Evolutionary conservation across 1,284 basidiomycete genomes (phyloP).

Genomic region (Fomes fomentarius): DNA sequence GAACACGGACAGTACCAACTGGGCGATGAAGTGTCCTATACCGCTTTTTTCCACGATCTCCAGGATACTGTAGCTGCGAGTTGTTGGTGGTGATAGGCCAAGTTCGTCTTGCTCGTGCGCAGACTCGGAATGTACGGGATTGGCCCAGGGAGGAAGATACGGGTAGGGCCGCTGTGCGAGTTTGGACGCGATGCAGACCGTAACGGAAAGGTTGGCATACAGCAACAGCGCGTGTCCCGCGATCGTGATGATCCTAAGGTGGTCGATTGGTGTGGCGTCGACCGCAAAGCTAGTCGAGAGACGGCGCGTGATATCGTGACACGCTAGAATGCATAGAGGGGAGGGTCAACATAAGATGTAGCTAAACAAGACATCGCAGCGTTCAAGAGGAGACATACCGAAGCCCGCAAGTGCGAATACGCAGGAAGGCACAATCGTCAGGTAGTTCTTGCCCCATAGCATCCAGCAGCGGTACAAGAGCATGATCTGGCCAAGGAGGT

Average conservation of each 20-base stretch:
- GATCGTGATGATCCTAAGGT: constrained; percentile 4
- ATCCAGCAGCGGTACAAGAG: constrained; percentile 45
- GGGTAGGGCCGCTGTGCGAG: constrained; percentile 33
- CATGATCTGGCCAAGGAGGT: constrained; percentile 41
- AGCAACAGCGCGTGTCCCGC: constrained; percentile 39
- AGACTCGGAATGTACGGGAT: neutral
- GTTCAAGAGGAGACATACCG: constrained; percentile 24
- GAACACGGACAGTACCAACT: constrained; percentile 44
- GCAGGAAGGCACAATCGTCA: constrained; percentile 36
- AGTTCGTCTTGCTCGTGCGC: neutral
- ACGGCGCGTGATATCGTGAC: neutral
- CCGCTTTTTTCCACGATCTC: constrained; percentile 43
- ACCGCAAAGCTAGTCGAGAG: neutral
- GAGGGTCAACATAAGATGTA: no score
- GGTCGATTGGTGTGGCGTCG: neutral
- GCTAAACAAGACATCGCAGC: no score
- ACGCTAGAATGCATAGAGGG: neutral
- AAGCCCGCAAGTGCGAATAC: constrained; percentile 36
- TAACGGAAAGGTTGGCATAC: constrained; percentile 41
- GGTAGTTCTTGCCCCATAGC: constrained; percentile 37
- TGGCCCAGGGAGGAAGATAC: neutral
- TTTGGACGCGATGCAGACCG: constrained; percentile 39
- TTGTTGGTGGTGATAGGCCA: neutral
- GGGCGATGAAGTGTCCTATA: constrained; percentile 39
- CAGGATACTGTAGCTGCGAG: neutral